A percentile compares a stretch with the other conserved stretches of the same genome.
Conservation (phyloP, 371 early-diverging fungal species). For the Mucor irregularis region DNA sequence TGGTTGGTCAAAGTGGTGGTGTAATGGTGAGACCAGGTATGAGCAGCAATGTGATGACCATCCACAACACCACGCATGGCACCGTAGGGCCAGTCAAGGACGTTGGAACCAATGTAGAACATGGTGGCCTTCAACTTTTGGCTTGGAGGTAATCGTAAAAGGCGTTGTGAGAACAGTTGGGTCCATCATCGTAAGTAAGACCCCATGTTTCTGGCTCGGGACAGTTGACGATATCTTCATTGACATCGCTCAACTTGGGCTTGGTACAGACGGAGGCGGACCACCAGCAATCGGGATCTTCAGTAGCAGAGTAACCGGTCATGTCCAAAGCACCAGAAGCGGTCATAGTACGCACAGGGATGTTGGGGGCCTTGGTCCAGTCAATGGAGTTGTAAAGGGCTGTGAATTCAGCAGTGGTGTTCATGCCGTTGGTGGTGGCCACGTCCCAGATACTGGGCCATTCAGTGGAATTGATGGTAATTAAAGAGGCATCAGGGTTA, state of each 20-base stretch:
- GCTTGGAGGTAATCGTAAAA: slow-evolving; percentile 47
- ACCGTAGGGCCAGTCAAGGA: slow-evolving; percentile 50
- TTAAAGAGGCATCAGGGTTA: slow-evolving; percentile 22
- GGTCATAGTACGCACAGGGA: slow-evolving; percentile 26
- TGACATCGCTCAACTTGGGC: slow-evolving; percentile 38
- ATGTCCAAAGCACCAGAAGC: slow-evolving; percentile 33
- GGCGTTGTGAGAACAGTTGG: slow-evolving; percentile 55
- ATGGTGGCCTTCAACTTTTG: slow-evolving; percentile 25
- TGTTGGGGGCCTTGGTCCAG: slow-evolving; percentile 45
- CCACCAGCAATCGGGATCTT: slow-evolving; percentile 56
- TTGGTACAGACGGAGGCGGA: slow-evolving; percentile 34
- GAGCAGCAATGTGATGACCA: slow-evolving; percentile 54
- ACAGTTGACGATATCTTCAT: slow-evolving; percentile 40
- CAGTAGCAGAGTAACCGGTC: slow-evolving; percentile 24
- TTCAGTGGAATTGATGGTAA: slow-evolving; percentile 31
- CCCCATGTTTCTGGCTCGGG: slow-evolving; percentile 50
- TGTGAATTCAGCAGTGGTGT: slow-evolving; percentile 36
- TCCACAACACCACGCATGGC: slow-evolving; percentile 52
- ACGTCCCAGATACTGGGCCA: slow-evolving; percentile 46
- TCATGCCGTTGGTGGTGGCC: slow-evolving; percentile 47
- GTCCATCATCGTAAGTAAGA: slow-evolving; percentile 51
- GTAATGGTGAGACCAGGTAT: slow-evolving; percentile 61
- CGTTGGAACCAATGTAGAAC: slow-evolving; percentile 47
- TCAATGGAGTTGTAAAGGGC: slow-evolving; percentile 47
- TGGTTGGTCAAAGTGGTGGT: slow-evolving; percentile 56